Base-by-base conservation (phyloP, 495 filamentous ascomycete genomes). In the Gamarada debralockiae region DNA sequence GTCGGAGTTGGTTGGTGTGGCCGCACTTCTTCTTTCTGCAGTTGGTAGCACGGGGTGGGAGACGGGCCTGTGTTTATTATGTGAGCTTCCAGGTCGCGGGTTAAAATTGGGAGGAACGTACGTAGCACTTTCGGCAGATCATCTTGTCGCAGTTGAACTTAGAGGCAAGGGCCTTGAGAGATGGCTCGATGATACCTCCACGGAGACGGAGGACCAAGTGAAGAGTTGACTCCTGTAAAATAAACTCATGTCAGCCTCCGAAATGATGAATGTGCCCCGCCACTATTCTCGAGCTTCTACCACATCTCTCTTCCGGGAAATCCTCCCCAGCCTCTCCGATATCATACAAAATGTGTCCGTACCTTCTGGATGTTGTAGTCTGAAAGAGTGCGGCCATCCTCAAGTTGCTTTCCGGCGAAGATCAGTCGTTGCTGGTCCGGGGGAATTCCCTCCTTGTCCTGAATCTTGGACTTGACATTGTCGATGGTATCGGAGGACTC, bases 311-410 rank as follows among this genome's bases (percentile, higher is more conserved):
- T 21, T 25, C 50, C 36, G 44, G 41, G 15, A 6, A 25, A 39
- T 46, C 22, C 25, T 60, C 27, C 27, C 37, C 43, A 29, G 48
- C 24, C 23, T 47, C 21, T 10, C 10, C 10, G 27, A 5, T 10
- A 48, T 29, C 5, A 2, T 12, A 13, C 23, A 9, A n/a, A 34
- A 31, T 44, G 38, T 47, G 20, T 56, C 65, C 83, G 69, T 77
- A 92, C 90, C 87, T 98, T 98, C 82, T 98, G 93, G 77, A 98
- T 98, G 81, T 98, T 98, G 85, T 98, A 98, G 77, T 98, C 93
- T 68, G 85, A 91, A 61, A 98, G 83, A 57, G 93, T 98, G 66
- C 93, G 87, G 75, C 93, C 93, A 80, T 98, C 93, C 85, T 98
- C 93, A 58, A 98, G 86, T 79, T 98, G 93, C 84, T 98, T 98